Evolutionary conservation across 441 rosid species (phyloP).

Genomic region (Croton setiger): DNA sequence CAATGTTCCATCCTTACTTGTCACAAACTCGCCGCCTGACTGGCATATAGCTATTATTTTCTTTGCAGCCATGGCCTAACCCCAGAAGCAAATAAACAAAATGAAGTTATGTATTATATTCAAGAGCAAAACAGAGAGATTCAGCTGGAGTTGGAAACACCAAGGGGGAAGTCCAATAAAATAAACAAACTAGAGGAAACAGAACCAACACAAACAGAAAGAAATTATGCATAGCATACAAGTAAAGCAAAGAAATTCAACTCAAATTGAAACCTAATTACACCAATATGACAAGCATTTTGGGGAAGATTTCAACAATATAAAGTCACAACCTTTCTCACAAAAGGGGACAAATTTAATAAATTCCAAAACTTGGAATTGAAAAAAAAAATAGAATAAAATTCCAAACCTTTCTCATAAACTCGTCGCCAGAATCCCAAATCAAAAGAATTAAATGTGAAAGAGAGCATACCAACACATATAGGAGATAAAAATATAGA

Average conservation of each 20-base stretch:
- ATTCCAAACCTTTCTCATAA: too few species aligned
- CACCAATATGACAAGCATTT: too few species aligned
- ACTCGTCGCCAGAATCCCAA: neutral
- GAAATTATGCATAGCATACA: neutral
- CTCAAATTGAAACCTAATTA: neutral
- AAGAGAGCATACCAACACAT: neutral
- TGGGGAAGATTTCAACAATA: neutral
- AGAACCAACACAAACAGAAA: neutral
- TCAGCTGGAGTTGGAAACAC: too few species aligned
- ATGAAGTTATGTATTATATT: neutral
- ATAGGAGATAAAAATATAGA: too few species aligned
- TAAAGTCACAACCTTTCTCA: neutral
- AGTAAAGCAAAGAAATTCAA: neutral
- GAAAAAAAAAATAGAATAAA: too few species aligned
- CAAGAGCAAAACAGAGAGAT: too few species aligned
- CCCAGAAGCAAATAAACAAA: neutral
- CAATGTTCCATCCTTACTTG: conserved; percentile 62
- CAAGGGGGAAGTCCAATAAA: too few species aligned
- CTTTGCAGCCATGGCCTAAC: conserved; percentile 54
- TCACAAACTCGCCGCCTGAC: conserved; percentile 76
- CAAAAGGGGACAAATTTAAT: neutral
- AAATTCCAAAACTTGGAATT: neutral
- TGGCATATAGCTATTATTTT: conserved; percentile 88
- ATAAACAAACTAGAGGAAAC: too few species aligned
- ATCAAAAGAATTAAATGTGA: neutral